Conservation (phyloP, 495 filamentous ascomycete genomes). For the Mycothermus thermophilus region DNA sequence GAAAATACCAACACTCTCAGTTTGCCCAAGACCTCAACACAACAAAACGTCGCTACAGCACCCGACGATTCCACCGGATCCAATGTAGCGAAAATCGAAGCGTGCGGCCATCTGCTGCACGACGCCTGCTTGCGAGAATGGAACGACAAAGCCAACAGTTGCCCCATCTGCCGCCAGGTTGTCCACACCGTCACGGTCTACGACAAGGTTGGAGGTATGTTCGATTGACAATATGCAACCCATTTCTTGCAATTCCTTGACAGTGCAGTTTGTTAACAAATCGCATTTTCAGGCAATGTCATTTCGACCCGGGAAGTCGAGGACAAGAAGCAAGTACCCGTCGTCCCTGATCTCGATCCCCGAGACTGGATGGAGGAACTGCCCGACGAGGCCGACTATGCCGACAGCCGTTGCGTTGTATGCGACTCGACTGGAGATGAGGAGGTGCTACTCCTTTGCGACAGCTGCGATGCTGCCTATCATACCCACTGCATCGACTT, state of each 20-base stretch:
- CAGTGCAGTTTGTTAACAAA: slow-evolving; percentile 9
- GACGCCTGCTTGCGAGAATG: slow-evolving; percentile 83
- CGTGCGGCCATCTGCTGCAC: slow-evolving; percentile 83
- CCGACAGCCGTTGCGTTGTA: slow-evolving; percentile 59
- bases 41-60: slow-evolving; percentile 2
- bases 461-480: slow-evolving; percentile 69
- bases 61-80: slow-evolving; percentile 13
- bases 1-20: slow-evolving; percentile 31
- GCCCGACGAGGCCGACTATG: slow-evolving; percentile 49
- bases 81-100: slow-evolving; percentile 35
- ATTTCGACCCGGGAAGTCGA: slow-evolving; percentile 74
- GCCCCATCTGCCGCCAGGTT: slow-evolving; percentile 82
- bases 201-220: slow-evolving; percentile 61
- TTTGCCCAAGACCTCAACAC: slow-evolving; percentile 42
- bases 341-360: slow-evolving; percentile 81
- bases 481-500: slow-evolving; percentile 83
- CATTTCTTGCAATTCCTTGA: neutral
- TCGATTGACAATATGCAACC: slow-evolving; percentile 1
- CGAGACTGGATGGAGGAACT: slow-evolving; percentile 63
- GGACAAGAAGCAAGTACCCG: slow-evolving; percentile 76
- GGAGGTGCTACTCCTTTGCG: slow-evolving; percentile 71
- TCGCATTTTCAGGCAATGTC: slow-evolving; percentile 3
- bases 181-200: slow-evolving; percentile 84
- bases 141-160: slow-evolving; percentile 93
- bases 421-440: slow-evolving; percentile 65